Evolutionary conservation across 1,139 yeast genomes (phyloP).

Genomic region (Wickerhamomyces sp.): DNA sequence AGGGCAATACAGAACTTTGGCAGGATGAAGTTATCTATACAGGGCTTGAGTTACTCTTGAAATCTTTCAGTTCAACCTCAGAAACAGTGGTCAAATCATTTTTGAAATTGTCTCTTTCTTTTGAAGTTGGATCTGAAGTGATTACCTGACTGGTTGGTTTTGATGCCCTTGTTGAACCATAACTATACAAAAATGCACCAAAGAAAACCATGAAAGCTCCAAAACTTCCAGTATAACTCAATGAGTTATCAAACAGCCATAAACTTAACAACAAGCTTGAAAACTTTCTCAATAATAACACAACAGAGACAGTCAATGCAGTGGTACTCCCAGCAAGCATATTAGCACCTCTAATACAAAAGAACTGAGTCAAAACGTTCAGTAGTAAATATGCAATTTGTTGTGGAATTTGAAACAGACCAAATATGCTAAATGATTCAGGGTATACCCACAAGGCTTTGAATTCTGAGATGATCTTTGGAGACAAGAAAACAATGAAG

Average conservation of each 20-base stretch:
- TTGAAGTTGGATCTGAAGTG: no score
- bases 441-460: slow-evolving; percentile 17
- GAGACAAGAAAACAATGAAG: slow-evolving; percentile 31
- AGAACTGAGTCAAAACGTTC: slow-evolving; percentile 57
- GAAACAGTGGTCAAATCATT: no score
- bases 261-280: slow-evolving; percentile 52
- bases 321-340: slow-evolving; percentile 50
- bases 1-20: no score
- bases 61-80: no score
- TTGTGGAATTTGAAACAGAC: slow-evolving; percentile 10
- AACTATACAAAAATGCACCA: slow-evolving; percentile 48
- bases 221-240: slow-evolving; percentile 34
- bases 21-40: no score
- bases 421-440: slow-evolving; percentile 13
- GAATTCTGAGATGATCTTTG: slow-evolving; percentile 16
- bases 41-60: no score
- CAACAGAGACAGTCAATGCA: slow-evolving; percentile 59
- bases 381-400: slow-evolving; percentile 29
- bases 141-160: neutral
- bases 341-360: slow-evolving; percentile 67
- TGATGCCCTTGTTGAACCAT: slow-evolving; percentile 13
- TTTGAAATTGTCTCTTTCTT: no score
- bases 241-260: slow-evolving; percentile 40
- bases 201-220: slow-evolving; percentile 49
- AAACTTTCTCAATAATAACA: slow-evolving; percentile 56